These are phyloP conservation scores for Russula olivacea DNA, from an alignment of 768 basidiomycete species.

Conservation along the genomic window DNA sequence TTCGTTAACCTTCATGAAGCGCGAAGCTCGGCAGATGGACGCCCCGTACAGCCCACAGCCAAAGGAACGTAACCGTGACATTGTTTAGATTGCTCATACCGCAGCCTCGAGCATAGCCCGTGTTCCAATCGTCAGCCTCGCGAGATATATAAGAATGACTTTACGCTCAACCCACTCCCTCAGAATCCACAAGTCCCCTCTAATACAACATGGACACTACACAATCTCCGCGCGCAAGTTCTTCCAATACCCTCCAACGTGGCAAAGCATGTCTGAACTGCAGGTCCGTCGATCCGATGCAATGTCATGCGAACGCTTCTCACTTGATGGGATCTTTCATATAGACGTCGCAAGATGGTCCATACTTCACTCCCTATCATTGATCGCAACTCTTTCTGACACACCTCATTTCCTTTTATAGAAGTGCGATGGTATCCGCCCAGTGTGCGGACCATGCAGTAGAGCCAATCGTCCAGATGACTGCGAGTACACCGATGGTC, in stretches of 20 bases:
- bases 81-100: not conserved
- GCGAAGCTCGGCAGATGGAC: not conserved
- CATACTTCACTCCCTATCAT: not conserved
- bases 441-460: constrained; percentile 58
- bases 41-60: not conserved
- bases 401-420: constrained; percentile 25
- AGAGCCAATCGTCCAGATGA: constrained; percentile 53
- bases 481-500: constrained; percentile 66
- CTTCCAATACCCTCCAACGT: constrained; percentile 24
- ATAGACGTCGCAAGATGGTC: constrained; percentile 25
- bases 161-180: not conserved
- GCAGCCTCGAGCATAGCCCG: not conserved
- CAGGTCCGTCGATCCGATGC: constrained; percentile 15
- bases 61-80: not conserved
- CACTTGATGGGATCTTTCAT: not conserved
- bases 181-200: not conserved
- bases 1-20: no score
- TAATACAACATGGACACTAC: constrained; percentile 13
- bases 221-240: constrained; percentile 5
- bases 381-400: not conserved
- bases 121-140: not conserved
- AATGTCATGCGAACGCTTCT: not conserved
- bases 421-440: constrained; percentile 63
- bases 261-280: constrained; percentile 26
- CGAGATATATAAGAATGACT: constrained; percentile 19